Evolutionary conservation across 352 stramenopile genomes (phyloP), one percentile per base, ranked within the genome.

Genomic region (Phytophthora tentaculata): DNA sequence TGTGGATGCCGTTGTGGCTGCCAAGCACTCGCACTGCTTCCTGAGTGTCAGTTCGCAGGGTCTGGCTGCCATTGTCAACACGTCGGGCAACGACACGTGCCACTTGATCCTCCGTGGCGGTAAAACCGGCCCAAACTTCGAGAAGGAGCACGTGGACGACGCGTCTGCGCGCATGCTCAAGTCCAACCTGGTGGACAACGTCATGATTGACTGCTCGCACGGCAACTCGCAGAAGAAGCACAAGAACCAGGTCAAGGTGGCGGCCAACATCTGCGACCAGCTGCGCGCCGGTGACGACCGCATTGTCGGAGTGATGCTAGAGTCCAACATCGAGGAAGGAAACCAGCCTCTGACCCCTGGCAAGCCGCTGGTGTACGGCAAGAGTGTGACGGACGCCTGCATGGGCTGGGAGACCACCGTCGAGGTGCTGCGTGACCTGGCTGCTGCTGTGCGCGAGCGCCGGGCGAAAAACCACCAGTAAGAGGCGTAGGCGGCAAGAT

Each of bases 151-250:
- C 75, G 88, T 97, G n/a, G 82, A 95, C 5, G 83, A 86, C 51
- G 83, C 83, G 13, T 91, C 85, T 41, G 74, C 69, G 51, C 80
- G 94, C 59, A 92, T 96, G 77, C 84, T 91, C 69, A 96, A 95
- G 80, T 76, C 88, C 17, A 92, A 93, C 35, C 47, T 94, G 44
- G 67, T 81, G 56, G 80, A 93, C 73, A 94, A 95, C 67, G 68
- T 97, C 48, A 97, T 97, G 90, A 76, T 97, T 28, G 90, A 97
- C 83, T 97, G 88, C 77, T 95, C 86, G 73, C 90, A 97, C 72
- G 89, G 90, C 64, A 97, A 97, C 83, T 95, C 86, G 69, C 84
- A 81, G 71, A 97, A 96, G 80, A 83, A 95, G 68, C 84, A 93
- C 80, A 89, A 86, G 63, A 97, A 97, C 72, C 90, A 97, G 67